Evolutionary conservation across 176 grass and related monocot genomes (phyloP).

Genomic region (Oryza rufipogon): DNA sequence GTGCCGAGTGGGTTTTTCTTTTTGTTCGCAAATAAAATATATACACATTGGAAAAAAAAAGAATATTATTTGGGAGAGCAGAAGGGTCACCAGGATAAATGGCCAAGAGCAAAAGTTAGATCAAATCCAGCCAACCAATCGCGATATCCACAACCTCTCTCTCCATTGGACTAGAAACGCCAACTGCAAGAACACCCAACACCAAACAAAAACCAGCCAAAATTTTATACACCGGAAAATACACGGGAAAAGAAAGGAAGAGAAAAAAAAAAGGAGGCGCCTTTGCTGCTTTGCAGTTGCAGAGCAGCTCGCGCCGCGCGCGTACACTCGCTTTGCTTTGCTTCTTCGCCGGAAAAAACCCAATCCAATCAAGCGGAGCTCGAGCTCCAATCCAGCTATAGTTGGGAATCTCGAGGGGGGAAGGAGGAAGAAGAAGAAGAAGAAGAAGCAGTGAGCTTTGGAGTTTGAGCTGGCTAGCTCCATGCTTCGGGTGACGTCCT

Average conservation of each 20-base stretch:
- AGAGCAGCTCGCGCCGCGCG: background rate
- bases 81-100: constrained; percentile 42
- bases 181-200: constrained; percentile 37
- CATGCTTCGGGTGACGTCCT: constrained; percentile 30
- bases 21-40: background rate
- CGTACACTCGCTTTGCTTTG: background rate
- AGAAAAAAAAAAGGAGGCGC: background rate
- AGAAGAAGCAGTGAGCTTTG: background rate
- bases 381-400: constrained; percentile 16
- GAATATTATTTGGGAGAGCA: constrained; percentile 21
- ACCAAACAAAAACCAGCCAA: constrained; percentile 39
- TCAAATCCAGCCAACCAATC: constrained; percentile 60
- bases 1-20: background rate
- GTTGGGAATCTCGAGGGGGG: constrained; percentile 13
- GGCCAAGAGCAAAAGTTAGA: constrained; percentile 46
- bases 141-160: constrained; percentile 49
- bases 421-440: background rate
- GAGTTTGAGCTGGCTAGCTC: background rate
- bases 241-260: background rate
- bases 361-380: constrained; percentile 18
- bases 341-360: background rate
- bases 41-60: constrained; percentile 17
- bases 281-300: background rate
- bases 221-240: constrained; percentile 9
- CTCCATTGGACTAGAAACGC: constrained; percentile 50